Conservation (phyloP, 352 stramenopile species). For the Globisporangium echinulatum region DNA sequence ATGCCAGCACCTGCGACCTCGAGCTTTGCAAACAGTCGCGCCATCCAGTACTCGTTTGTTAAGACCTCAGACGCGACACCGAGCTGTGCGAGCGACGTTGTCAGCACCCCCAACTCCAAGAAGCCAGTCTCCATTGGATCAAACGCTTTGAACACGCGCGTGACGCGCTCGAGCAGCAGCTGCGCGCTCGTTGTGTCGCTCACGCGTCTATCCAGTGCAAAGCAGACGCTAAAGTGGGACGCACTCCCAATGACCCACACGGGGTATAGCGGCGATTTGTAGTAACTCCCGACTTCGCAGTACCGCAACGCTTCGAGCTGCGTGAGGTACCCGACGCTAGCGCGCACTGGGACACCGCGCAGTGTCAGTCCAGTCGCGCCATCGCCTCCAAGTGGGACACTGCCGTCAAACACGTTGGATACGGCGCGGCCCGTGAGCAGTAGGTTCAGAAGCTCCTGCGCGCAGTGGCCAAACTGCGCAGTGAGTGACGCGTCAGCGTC, state of each 20-base stretch:
- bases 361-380: constrained; percentile 69
- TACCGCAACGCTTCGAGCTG: constrained; percentile 89
- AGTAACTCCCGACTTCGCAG: constrained; percentile 87
- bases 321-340: constrained; percentile 81
- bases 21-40: constrained; percentile 40
- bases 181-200: constrained; percentile 62
- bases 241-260: constrained; percentile 89
- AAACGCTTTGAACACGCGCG: constrained; percentile 86
- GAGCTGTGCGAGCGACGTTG: constrained; percentile 58
- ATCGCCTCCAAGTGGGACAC: constrained; percentile 36
- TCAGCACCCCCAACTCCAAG: constrained; percentile 58
- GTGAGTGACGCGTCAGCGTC: constrained; percentile 51
- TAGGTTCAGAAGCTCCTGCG: constrained; percentile 84
- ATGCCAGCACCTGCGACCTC: constrained; percentile 81
- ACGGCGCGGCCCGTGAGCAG: constrained; percentile 69
- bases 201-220: constrained; percentile 52
- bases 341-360: constrained; percentile 41
- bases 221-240: constrained; percentile 89
- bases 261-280: constrained; percentile 82
- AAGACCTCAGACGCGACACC: constrained; percentile 47
- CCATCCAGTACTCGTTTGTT: constrained; percentile 58
- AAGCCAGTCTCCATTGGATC: constrained; percentile 87
- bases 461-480: constrained; percentile 72
- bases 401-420: constrained; percentile 84
- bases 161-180: constrained; percentile 77